A percentile compares a stretch with the other conserved stretches of the same genome.
Evolutionary conservation across 108 stramenopile genomes (phyloP).

Genomic region (Skeletonema marinoi): DNA sequence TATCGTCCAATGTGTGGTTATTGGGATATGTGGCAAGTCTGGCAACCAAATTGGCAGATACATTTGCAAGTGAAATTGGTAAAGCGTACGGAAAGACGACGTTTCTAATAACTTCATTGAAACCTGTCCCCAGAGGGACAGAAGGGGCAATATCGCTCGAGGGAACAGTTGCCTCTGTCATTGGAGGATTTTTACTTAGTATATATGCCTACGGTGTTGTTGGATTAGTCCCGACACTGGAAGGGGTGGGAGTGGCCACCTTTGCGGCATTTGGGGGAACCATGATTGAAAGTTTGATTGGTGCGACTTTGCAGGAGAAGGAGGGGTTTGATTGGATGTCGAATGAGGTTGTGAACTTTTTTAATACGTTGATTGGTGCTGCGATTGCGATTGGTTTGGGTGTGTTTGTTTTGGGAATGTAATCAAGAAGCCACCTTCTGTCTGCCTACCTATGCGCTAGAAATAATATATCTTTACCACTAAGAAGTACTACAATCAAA

Average conservation of each 20-base stretch:
- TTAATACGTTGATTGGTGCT: constrained; percentile 93
- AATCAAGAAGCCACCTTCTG: no score
- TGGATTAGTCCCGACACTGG: constrained; percentile 38
- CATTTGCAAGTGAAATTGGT: constrained; percentile 95
- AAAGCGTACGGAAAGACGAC: constrained; percentile 95
- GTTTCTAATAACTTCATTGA: constrained; percentile 91
- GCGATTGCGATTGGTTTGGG: constrained; percentile 73
- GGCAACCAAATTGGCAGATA: constrained; percentile 94
- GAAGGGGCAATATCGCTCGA: constrained; percentile 92
- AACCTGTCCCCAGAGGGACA: constrained; percentile 87
- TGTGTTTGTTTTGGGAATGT: constrained; percentile 16
- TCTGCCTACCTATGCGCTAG: no score
- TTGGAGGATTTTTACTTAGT: constrained; percentile 83
- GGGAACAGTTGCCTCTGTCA: constrained; percentile 88
- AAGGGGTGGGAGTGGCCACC: constrained; percentile 59
- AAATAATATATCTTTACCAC: no score
- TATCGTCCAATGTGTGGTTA: constrained; percentile 63
- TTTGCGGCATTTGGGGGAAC: constrained; percentile 89
- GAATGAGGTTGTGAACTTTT: constrained; percentile 95
- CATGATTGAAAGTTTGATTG: constrained; percentile 91
- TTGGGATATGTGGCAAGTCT: constrained; percentile 89
- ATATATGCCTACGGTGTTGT: constrained; percentile 66
- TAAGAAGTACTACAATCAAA: no score
- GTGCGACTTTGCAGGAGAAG: constrained; percentile 91
- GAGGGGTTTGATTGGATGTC: constrained; percentile 83